Conservation (phyloP, 2,329 filamentous ascomycete species). For the Sporothrix brasiliensis region DNA sequence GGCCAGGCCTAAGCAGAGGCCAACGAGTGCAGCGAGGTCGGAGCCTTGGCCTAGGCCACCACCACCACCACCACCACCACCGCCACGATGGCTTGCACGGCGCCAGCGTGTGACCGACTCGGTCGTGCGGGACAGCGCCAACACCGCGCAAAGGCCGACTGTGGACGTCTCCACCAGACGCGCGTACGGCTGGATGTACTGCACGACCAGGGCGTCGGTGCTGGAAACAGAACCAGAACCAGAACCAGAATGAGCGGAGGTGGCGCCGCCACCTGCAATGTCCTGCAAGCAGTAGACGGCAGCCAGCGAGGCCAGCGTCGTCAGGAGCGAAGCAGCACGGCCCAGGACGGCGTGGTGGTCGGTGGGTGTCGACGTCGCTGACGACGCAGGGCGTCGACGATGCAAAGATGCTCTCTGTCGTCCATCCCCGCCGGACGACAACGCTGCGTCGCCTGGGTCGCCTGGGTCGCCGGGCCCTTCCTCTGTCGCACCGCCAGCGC, state of each 20-base stretch:
- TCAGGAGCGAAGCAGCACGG: conserved; percentile 13
- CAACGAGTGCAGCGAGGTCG: neutral
- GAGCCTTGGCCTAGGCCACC: neutral
- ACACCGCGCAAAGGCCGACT: conserved; percentile 31
- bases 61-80: too few relatives aligned
- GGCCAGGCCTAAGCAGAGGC: conserved; percentile 31
- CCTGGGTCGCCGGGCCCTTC: too few relatives aligned
- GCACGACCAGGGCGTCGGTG: conserved; percentile 21
- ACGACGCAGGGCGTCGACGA: neutral
- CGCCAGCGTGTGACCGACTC: conserved; percentile 30
- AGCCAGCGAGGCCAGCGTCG: neutral
- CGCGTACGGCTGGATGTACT: conserved; percentile 27
- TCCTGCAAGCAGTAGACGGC: conserved; percentile 17
- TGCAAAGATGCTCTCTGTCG: neutral
- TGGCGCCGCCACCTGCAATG: neutral
- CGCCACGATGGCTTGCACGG: neutral
- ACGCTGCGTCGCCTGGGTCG: too few relatives aligned
- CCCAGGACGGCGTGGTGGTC: neutral
- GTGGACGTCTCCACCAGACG: conserved; percentile 29
- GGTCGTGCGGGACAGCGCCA: conserved; percentile 27
- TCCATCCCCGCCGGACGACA: too few relatives aligned
- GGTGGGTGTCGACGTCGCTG: neutral
- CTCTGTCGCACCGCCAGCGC: conserved; percentile 37
- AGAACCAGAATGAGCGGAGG: too few relatives aligned
- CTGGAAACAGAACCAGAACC: too few relatives aligned